phyloP scores from a whole-genome alignment of 73 alveolate species.

The Uronychia setigera region DNA sequence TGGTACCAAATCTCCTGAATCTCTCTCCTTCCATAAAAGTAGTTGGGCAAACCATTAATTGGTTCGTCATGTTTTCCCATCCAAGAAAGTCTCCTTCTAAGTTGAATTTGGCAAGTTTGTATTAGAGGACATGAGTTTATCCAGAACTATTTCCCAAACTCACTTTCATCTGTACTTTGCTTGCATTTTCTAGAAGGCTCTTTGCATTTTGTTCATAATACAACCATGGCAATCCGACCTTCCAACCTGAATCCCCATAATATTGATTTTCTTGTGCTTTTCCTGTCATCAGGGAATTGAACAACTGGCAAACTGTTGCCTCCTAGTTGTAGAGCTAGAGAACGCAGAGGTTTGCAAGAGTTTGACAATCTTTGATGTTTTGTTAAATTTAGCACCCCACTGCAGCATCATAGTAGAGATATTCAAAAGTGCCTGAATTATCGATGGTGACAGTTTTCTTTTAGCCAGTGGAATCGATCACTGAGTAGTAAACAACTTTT shows the following conservation, averaged over 20 bases:
- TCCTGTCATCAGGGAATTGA: neutral
- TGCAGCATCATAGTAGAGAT: slow-evolving; percentile 65
- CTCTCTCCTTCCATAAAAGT: slow-evolving; percentile 39
- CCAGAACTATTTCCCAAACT: slow-evolving; percentile 38
- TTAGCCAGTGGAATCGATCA: slow-evolving; percentile 22
- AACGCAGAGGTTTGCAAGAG: slow-evolving; percentile 83
- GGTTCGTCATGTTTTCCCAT: slow-evolving; percentile 38
- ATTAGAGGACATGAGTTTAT: slow-evolving; percentile 15
- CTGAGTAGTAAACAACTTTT: too few relatives aligned
- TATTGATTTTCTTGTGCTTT: slow-evolving; percentile 19
- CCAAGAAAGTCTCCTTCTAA: slow-evolving; percentile 72
- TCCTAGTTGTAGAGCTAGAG: slow-evolving; percentile 50
- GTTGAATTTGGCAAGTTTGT: slow-evolving; percentile 45
- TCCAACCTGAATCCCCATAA: slow-evolving; percentile 50
- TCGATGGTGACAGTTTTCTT: slow-evolving; percentile 12
- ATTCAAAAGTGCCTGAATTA: slow-evolving; percentile 51
- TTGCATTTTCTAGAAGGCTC: slow-evolving; percentile 34
- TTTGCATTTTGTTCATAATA: slow-evolving; percentile 49
- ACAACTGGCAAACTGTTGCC: slow-evolving; percentile 51
- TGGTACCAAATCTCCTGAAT: slow-evolving; percentile 78
- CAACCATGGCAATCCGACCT: slow-evolving; percentile 63
- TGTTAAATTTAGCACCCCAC: slow-evolving; percentile 63
- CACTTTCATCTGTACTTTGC: slow-evolving; percentile 53
- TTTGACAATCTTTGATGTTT: slow-evolving; percentile 66
- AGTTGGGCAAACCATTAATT: slow-evolving; percentile 64